Base-by-base conservation (phyloP, 116 monocot genomes). In the Papilionanthe hybrid region DNA sequence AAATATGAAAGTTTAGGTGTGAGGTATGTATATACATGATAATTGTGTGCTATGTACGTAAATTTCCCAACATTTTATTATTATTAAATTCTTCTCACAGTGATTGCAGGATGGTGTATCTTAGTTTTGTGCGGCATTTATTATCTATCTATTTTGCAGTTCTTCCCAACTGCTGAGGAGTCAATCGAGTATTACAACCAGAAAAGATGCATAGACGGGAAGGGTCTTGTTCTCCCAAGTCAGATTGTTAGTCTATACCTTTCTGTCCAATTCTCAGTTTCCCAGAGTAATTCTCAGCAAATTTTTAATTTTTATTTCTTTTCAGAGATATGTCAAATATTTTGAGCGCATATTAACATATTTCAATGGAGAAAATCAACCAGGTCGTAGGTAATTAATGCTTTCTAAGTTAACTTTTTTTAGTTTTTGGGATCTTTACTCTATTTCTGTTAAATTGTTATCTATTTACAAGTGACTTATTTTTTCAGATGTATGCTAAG, bases 151-250 rank as follows among this genome's bases (percentile, higher is more conserved):
- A 56, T 60, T 69, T 42, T 83, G 71, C 88, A 99, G 99, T 99
- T 99, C 58, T 99, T 99, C 60, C 95, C 99, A 72, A 99, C 99
- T 72, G 99, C 99, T 78, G 99, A 99, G 83, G 99, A 99, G 82
- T 95, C 95, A 10, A 99, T 99, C 48, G 95, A 99, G 50, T 99
- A 93, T 80, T 99, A 99, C 79, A 99, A 99, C 78, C 99, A 99
- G 85, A 99, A 95, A 82, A 99, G 95, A 90, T 99, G 95, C 84
- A 44, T 95, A 47, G 99, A 99, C 86, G 93, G 93, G 29, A 99
- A 99, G 79, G 99, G 93, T 30, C 99, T 99, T 86, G 90, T 99
- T 86, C 92, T 99, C 28, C 99, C 95, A 81, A 95, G 93, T 95
- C 99, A 99, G 88, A 99, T 99, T 92, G 99, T 99, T 81, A 99